These are phyloP conservation scores for Gomphus sp. DNA, from an alignment of 1,284 basidiomycete species.

Conservation along the genomic window DNA sequence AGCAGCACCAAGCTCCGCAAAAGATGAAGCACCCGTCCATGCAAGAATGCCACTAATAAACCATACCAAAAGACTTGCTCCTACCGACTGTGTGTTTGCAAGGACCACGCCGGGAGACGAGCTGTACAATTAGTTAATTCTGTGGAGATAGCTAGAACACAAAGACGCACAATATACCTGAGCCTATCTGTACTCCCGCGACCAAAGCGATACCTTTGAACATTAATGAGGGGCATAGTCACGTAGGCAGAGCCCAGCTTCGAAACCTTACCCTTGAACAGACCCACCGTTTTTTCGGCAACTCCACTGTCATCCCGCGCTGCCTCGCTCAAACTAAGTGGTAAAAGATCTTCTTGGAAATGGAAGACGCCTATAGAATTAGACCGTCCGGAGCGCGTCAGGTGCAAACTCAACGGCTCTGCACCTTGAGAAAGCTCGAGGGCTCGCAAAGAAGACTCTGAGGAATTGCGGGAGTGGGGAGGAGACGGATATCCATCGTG, in stretches of 20 bases:
- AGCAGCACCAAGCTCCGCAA: conserved; percentile 77
- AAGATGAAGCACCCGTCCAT: conserved; percentile 92
- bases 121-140: conserved; percentile 26
- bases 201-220: conserved; percentile 73
- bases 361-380: conserved; percentile 73
- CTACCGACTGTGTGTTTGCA: conserved; percentile 77
- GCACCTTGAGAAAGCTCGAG: conserved; percentile 62
- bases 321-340: conserved; percentile 66
- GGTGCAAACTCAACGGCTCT: conserved; percentile 26
- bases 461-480: conserved; percentile 43
- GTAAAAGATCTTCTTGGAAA: conserved; percentile 69
- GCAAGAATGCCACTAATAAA: conserved; percentile 69
- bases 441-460: conserved; percentile 65
- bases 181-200: conserved; percentile 82
- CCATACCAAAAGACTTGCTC: conserved; percentile 80
- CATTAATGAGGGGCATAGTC: neutral
- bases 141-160: neutral
- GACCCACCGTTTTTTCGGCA: conserved; percentile 64
- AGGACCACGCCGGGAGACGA: conserved; percentile 89
- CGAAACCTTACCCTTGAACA: conserved; percentile 57
- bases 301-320: conserved; percentile 33
- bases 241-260: neutral
- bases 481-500: conserved; percentile 26
- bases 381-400: conserved; percentile 36
- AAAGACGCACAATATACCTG: conserved; percentile 75